These are phyloP conservation scores for Cercospora sesami DNA, from an alignment of 2,329 filamentous ascomycete genomes.

Conservation along the genomic window DNA sequence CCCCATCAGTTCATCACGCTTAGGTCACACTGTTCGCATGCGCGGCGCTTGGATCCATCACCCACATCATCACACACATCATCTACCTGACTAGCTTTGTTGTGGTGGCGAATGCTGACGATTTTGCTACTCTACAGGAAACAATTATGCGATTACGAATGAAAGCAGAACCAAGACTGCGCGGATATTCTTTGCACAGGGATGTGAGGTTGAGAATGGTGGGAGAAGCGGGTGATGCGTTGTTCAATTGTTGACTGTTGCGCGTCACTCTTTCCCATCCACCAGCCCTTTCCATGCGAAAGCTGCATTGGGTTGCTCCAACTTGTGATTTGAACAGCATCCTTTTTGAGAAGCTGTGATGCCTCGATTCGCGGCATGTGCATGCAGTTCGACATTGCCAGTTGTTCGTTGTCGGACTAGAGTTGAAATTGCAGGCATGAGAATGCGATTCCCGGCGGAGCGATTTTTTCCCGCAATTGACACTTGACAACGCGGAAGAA, in stretches of 20 bases:
- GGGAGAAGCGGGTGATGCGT: constrained; percentile 16
- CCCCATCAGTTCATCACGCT: constrained; percentile 14
- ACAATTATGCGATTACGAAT: constrained; percentile 90
- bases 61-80: not conserved
- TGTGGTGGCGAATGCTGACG: constrained; percentile 13
- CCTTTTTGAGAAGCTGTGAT: not conserved
- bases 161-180: constrained; percentile 66
- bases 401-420: not conserved
- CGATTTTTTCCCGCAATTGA: not conserved
- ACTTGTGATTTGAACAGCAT: not conserved
- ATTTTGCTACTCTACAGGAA: constrained; percentile 59
- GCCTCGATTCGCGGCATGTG: not conserved
- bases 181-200: constrained; percentile 89
- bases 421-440: not conserved
- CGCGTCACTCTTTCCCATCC: not conserved
- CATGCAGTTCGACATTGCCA: not conserved
- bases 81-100: not conserved
- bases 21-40: constrained; percentile 20
- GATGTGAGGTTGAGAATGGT: constrained; percentile 57
- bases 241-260: not conserved
- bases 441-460: not conserved
- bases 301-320: not conserved
- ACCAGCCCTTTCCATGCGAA: not conserved
- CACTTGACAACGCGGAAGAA: not conserved
- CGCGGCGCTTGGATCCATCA: not conserved